Evolutionary conservation across 768 basidiomycete genomes (phyloP).

Genomic region (Gloeophyllum trabeum): DNA sequence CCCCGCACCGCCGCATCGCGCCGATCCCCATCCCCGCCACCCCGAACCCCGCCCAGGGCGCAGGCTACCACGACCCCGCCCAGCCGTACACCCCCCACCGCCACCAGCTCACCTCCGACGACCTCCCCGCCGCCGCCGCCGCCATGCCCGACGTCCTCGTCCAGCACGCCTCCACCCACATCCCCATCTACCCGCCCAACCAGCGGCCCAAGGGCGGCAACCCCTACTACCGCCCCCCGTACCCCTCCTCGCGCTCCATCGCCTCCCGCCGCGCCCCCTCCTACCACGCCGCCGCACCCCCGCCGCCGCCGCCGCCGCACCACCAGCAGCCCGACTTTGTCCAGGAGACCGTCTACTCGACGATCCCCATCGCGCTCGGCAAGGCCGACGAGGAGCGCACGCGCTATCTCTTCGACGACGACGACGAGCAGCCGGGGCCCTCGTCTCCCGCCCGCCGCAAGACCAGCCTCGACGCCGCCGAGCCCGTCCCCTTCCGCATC

Average conservation of each 20-base stretch:
- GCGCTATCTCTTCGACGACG: conserved; percentile 1
- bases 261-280: conserved; percentile 31
- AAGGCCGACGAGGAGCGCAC: conserved; percentile 17
- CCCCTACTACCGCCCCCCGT: conserved; percentile 24
- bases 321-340: conserved; percentile 26
- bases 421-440: conserved; percentile 13
- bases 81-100: conserved; percentile 11
- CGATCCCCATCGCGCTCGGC: conserved; percentile 44
- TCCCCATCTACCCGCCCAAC: conserved; percentile 19
- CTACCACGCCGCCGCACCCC: conserved; percentile 24
- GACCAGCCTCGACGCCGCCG: conserved; percentile 6
- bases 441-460: conserved; percentile 2
- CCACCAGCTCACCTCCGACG: conserved; percentile 8
- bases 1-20: conserved; percentile 31
- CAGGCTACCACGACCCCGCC: neutral
- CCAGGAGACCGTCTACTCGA: conserved; percentile 49
- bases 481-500: conserved; percentile 35
- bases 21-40: conserved; percentile 29
- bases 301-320: conserved; percentile 11
- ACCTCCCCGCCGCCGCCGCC: conserved; percentile 6
- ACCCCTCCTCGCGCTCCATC: conserved; percentile 34
- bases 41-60: neutral
- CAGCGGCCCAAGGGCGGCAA: conserved; percentile 7
- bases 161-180: conserved; percentile 28
- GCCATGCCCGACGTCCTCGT: conserved; percentile 25